Conservation (phyloP, 495 filamentous ascomycete genomes). For the Penicillium subrubescens region DNA sequence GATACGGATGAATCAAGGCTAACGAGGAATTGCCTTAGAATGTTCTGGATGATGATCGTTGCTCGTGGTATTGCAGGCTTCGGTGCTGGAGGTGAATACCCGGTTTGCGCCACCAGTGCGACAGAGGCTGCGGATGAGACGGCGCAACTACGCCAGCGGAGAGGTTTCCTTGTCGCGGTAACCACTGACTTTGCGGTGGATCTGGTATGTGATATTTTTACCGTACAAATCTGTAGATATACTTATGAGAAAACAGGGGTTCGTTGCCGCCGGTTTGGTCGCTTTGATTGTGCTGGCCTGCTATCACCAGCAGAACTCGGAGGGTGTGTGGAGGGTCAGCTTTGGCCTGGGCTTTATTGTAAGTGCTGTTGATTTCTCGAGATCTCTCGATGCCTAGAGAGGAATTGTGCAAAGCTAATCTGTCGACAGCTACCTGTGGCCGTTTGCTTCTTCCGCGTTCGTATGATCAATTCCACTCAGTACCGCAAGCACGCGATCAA, state of each 20-base stretch:
- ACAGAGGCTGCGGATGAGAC: slow-evolving; percentile 51
- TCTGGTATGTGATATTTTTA: slow-evolving; percentile 14
- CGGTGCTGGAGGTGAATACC: slow-evolving; percentile 52
- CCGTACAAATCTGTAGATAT: no score
- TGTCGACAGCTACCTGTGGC: slow-evolving; percentile 28
- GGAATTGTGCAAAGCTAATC: background rate
- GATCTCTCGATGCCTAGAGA: background rate
- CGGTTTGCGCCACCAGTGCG: slow-evolving; percentile 46
- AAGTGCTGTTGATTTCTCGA: slow-evolving; percentile 7
- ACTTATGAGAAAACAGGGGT: slow-evolving; percentile 20
- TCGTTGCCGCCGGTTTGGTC: slow-evolving; percentile 33
- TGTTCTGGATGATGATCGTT: slow-evolving; percentile 60
- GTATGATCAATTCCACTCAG: slow-evolving; percentile 42
- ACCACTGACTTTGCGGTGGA: slow-evolving; percentile 39
- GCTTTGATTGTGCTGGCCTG: slow-evolving; percentile 36
- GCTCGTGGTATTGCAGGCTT: slow-evolving; percentile 56
- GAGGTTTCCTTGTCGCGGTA: slow-evolving; percentile 36
- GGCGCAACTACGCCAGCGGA: slow-evolving; percentile 23
- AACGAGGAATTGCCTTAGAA: slow-evolving; percentile 13
- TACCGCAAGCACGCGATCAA: slow-evolving; percentile 41
- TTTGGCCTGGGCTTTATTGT: slow-evolving; percentile 41
- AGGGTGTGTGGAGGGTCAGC: slow-evolving; percentile 39
- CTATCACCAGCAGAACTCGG: slow-evolving; percentile 25
- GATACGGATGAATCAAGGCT: background rate
- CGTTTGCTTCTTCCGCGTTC: slow-evolving; percentile 42